Percentiles rank a stretch among this genome's conserved stretches.
phyloP scores from a whole-genome alignment of 2,329 filamentous ascomycete genomes.

The Alternaria sp. region DNA sequence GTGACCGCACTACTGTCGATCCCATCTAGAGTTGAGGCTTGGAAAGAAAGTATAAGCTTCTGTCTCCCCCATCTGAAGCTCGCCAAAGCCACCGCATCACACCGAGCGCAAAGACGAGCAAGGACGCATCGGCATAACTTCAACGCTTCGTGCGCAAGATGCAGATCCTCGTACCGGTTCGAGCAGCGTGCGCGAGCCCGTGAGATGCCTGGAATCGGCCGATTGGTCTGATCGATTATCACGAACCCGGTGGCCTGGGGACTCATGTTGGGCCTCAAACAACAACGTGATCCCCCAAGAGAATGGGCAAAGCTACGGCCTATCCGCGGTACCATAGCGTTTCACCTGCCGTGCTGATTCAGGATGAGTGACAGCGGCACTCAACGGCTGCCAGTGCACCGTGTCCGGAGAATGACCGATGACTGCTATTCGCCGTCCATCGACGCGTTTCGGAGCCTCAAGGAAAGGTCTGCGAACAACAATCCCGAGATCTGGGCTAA shows the following conservation, averaged over 20 bases:
- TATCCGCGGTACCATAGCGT: neutral
- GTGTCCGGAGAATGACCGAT: neutral
- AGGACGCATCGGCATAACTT: neutral
- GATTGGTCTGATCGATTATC: neutral
- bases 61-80: neutral
- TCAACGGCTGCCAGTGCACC: neutral
- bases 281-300: neutral
- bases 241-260: neutral
- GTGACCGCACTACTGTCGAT: conserved; percentile 1
- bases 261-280: neutral
- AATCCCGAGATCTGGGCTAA: neutral
- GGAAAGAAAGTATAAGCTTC: conserved; percentile 1
- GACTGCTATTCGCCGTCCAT: neutral
- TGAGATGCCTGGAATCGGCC: neutral
- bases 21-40: neutral
- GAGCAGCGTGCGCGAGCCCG: neutral
- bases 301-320: neutral
- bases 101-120: neutral
- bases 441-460: neutral
- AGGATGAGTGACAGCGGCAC: neutral
- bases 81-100: neutral
- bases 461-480: neutral
- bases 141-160: neutral
- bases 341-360: neutral
- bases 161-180: neutral